Evolutionary conservation across 768 basidiomycete genomes (phyloP).

Genomic region (Podaxis sp.): DNA sequence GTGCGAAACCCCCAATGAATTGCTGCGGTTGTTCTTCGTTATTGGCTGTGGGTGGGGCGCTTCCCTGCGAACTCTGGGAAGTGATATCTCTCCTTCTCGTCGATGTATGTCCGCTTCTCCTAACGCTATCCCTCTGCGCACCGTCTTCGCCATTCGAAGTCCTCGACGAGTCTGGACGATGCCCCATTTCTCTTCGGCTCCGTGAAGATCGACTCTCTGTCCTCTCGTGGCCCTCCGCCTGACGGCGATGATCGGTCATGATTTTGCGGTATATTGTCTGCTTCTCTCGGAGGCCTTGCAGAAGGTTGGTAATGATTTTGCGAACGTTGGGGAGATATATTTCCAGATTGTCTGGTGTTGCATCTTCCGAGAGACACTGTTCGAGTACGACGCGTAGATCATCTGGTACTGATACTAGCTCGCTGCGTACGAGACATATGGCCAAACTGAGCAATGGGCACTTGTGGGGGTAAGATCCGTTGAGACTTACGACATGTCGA

Average conservation of each 20-base stretch:
- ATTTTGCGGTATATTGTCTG: constrained; percentile 85
- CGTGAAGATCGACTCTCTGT: constrained; percentile 61
- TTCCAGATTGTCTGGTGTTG: constrained; percentile 80
- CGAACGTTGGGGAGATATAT: constrained; percentile 89
- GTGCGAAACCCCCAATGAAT: constrained; percentile 55
- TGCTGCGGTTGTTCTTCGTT: constrained; percentile 32
- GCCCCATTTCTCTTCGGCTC: constrained; percentile 41
- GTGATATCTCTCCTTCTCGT: constrained; percentile 30
- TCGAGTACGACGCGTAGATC: constrained; percentile 90
- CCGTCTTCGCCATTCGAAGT: constrained; percentile 39
- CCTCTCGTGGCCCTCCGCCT: constrained; percentile 52
- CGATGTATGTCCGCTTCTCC: constrained; percentile 28
- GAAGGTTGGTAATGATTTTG: constrained; percentile 86
- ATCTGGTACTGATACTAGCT: constrained; percentile 84
- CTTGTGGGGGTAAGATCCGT: background rate
- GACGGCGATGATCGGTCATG: constrained; percentile 59
- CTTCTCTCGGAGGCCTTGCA: constrained; percentile 91
- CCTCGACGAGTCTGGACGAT: constrained; percentile 50
- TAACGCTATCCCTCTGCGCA: constrained; percentile 29
- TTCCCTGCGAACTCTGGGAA: constrained; percentile 36
- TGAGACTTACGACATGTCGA: constrained; percentile 83
- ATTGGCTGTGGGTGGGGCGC: constrained; percentile 11
- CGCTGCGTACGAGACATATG: constrained; percentile 46
- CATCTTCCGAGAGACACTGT: constrained; percentile 88
- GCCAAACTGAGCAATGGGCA: background rate